These are phyloP conservation scores for Cryptococcus wingfieldii DNA, from an alignment of 1,284 basidiomycete species.

Conservation along the genomic window DNA sequence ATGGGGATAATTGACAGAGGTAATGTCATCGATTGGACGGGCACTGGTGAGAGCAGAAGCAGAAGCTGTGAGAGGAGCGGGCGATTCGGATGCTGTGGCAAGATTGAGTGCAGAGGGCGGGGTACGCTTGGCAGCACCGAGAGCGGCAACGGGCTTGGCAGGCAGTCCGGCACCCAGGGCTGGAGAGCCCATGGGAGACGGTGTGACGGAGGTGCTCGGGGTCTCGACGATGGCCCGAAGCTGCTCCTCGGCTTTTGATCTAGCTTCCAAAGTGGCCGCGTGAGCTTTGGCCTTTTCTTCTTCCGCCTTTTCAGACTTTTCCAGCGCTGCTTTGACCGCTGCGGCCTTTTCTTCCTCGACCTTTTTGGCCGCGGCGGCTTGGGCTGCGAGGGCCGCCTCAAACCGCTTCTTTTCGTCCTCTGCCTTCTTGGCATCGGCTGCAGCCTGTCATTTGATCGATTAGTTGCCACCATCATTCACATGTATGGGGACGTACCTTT, in stretches of 20 bases:
- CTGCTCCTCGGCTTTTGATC: slow-evolving; percentile 29
- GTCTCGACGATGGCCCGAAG: slow-evolving; percentile 27
- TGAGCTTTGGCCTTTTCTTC: slow-evolving; percentile 30
- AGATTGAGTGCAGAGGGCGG: slow-evolving; percentile 68
- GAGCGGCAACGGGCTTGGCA: slow-evolving; percentile 44
- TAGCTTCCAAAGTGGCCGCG: slow-evolving; percentile 20
- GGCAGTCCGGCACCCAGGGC: slow-evolving; percentile 45
- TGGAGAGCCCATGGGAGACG: slow-evolving; percentile 39
- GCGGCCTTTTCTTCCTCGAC: slow-evolving; percentile 52
- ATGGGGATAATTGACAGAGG: slow-evolving; percentile 73
- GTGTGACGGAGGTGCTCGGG: slow-evolving; percentile 23
- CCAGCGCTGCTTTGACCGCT: slow-evolving; percentile 32
- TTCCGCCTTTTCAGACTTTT: slow-evolving; percentile 25
- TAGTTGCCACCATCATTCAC: background rate
- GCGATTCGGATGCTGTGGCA: slow-evolving; percentile 34
- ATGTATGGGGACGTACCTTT: slow-evolving; percentile 46
- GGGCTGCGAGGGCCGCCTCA: slow-evolving; percentile 17
- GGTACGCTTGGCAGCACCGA: slow-evolving; percentile 33
- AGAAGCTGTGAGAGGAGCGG: slow-evolving; percentile 32
- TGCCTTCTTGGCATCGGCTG: slow-evolving; percentile 34
- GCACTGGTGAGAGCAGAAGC: slow-evolving; percentile 69
- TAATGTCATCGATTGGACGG: slow-evolving; percentile 76
- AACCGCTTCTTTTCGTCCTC: slow-evolving; percentile 43
- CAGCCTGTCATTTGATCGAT: slow-evolving; percentile 29
- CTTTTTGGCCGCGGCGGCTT: slow-evolving; percentile 41